phyloP scores from a whole-genome alignment of 2,329 filamentous ascomycete genomes.

The Colletotrichum lindemuthianum region DNA sequence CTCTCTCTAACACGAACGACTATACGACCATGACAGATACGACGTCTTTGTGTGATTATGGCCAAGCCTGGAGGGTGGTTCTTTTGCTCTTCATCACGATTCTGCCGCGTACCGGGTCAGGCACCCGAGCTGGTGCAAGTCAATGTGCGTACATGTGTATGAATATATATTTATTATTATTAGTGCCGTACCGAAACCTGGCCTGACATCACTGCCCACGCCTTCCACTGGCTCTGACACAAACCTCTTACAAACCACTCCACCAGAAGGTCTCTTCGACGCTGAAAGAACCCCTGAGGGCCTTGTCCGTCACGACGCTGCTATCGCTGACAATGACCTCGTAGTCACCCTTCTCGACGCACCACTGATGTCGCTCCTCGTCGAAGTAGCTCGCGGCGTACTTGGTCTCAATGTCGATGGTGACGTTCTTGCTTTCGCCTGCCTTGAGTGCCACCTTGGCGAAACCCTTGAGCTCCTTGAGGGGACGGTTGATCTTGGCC shows the following conservation, averaged over 20 bases:
- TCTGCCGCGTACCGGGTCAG: too few species aligned
- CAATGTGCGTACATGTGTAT: too few species aligned
- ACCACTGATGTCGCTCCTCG: slow-evolving; percentile 73
- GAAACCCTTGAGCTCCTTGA: slow-evolving; percentile 68
- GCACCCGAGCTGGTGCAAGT: too few species aligned
- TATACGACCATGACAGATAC: too few species aligned
- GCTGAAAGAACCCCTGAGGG: slow-evolving; percentile 62
- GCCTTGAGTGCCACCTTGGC: slow-evolving; percentile 66
- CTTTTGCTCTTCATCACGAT: too few species aligned
- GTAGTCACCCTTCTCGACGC: slow-evolving; percentile 72
- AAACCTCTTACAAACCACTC: slow-evolving; percentile 63
- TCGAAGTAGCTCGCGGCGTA: slow-evolving; percentile 77
- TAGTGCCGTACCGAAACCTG: slow-evolving; percentile 9
- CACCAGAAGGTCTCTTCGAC: slow-evolving; percentile 73
- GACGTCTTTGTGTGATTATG: too few species aligned
- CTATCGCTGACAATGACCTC: slow-evolving; percentile 69
- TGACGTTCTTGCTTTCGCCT: slow-evolving; percentile 66
- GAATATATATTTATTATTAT: slow-evolving; percentile 2
- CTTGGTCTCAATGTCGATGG: slow-evolving; percentile 69
- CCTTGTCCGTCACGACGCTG: slow-evolving; percentile 58
- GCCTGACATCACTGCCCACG: too few species aligned
- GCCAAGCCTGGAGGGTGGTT: too few species aligned
- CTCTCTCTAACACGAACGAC: too few species aligned
- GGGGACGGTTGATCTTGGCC: slow-evolving; percentile 57
- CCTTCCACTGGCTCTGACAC: background rate